Evolutionary conservation across 352 stramenopile species (phyloP), one percentile per base, ranked within the genome.

Genomic region (Pythium diclinum): DNA sequence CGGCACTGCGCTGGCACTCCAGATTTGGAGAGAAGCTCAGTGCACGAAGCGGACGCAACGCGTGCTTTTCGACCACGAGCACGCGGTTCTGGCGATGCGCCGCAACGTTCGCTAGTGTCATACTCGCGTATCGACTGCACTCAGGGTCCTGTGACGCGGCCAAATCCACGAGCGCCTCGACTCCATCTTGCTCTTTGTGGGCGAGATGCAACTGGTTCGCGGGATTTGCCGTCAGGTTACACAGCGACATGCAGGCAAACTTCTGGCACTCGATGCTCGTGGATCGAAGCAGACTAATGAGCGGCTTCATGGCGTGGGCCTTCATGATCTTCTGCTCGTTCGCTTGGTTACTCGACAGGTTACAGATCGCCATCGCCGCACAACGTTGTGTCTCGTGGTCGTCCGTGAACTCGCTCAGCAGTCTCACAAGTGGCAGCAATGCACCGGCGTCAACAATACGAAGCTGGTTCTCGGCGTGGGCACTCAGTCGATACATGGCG

Each of bases 21-120:
- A 98, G 76, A 48, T 90, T 87, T 19, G 83, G 74, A 16, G 82
- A 88, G 56, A 89, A 85, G 34, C 90, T 87, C 19, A 98, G 78
- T 16, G 71, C 81, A 19, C 81, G 81, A 25, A 99, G 71, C 16
- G 86, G 89, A 6, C 65, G 65, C 25, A 98, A 60, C 9, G 79
- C 91, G 17, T 90, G 78, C 13, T 83, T 79, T 23, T 97, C 78
- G 7, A 98, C 89, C 44, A 99, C 88, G 21, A 92, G 62, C 19
- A 94, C 69, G 6, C 92, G 85, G 59, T 97, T 97, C 48, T 87
- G 77, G 0, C 89, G 75, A 59, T 98, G 88, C 7, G 91, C 94
- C 0, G 94, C 89, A 2, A 98, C 78, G 59, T 98, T 99, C 7
- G 88, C 88, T 5, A 99, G 69, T n/a, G 89, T 92, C 94, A 98